Evolutionary conservation across 225 moss, liverwort and hornwort species (phyloP), one percentile per base, ranked within the genome.

Genomic region (Climacium dendroides): DNA sequence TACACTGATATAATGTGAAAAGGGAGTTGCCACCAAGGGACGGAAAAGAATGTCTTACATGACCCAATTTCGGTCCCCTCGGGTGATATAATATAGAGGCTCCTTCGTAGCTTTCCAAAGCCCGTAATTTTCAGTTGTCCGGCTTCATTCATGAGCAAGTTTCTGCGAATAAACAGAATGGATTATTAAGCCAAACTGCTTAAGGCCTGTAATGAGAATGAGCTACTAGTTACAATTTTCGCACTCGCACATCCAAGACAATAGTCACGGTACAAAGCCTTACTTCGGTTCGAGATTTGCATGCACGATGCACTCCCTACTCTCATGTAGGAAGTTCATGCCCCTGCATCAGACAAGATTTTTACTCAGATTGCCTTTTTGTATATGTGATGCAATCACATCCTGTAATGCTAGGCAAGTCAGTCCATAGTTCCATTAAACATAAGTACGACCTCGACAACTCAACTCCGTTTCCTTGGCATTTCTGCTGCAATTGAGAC

Each of bases 251-350:
- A 84, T 62, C 62, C 29, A 66, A 74, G 45, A 77, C 83, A 61
- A 30, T 39, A 78, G 73, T 62, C 24, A 59, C 9, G 58, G 82
- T 52, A 87, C 74, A 48, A 55, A 75, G 69, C 80, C 89, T 85
- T 83, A 96, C 96, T 72, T 90, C 30, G 96, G 95, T 87, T 90
- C 93, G 32, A 96, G 92, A 86, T 95, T 95, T 71, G 93, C 91
- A 93, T 95, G 95, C 52, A 96, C 80, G 48, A 96, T 78, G 52
- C 89, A 62, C 28, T 92, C 89, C 67, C 88, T 91, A 74, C 94
- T 90, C 86, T 91, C 92, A 55, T 96, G 95, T 48, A 95, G 93
- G 61, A 90, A 96, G 85, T 91, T 95, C 88, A 96, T 90, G 65
- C 95, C 95, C 87, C 96, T 95, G 92, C 82, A 91, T 67, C 87